Conservation (phyloP, 345 rosid species). For the Citrus glauca region DNA sequence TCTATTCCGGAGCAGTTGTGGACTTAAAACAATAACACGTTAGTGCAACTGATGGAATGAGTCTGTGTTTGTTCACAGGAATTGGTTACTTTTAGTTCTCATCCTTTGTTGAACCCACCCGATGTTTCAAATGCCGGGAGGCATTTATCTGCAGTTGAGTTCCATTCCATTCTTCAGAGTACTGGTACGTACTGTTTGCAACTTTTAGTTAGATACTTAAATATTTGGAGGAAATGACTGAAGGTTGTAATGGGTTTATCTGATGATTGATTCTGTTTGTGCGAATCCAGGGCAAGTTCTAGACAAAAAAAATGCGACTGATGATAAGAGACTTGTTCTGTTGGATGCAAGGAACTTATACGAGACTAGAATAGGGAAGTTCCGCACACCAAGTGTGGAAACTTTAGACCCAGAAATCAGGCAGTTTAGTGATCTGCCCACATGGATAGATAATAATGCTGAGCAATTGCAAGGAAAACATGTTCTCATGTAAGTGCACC, state of each 20-base stretch:
- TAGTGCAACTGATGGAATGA: not conserved
- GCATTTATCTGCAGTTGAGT: conserved; percentile 83
- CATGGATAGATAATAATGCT: conserved; percentile 79
- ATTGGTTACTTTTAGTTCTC: conserved; percentile 75
- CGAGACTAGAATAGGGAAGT: conserved; percentile 92
- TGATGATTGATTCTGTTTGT: conserved; percentile 2
- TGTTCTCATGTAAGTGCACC: conserved; percentile 67
- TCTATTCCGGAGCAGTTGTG: no score
- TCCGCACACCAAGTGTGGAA: conserved; percentile 53
- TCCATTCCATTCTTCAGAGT: conserved; percentile 69
- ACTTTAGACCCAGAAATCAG: conserved; percentile 85
- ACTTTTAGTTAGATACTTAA: not conserved
- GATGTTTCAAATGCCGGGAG: conserved; percentile 76
- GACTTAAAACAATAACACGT: no score
- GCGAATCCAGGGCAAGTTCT: conserved; percentile 29
- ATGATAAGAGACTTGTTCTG: conserved; percentile 51
- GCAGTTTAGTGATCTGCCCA: conserved; percentile 87
- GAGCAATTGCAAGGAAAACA: conserved; percentile 61
- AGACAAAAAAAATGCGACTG: conserved; percentile 23
- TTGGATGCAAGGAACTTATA: conserved; percentile 91
- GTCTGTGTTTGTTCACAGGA: conserved; percentile 42
- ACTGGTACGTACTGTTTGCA: conserved; percentile 37
- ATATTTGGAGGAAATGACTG: not conserved
- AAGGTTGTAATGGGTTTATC: not conserved
- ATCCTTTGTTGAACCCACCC: conserved; percentile 58